Conservation (phyloP, 139 green algal genomes). For the Tetratostichococcus sp. region DNA sequence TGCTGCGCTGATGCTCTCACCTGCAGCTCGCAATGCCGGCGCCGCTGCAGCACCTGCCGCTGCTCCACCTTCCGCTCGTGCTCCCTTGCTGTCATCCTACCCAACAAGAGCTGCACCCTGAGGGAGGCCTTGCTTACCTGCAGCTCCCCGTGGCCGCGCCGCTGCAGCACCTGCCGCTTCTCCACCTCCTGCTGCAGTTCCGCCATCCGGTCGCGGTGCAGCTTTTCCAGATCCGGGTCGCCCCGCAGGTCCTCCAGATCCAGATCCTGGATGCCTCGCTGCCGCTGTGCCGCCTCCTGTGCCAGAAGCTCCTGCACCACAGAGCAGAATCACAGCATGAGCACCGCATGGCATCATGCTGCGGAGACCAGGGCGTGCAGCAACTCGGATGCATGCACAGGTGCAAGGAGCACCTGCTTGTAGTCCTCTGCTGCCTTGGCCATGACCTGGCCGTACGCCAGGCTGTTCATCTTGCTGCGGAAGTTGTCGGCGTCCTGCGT, state of each 20-base stretch:
- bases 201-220: constrained; percentile 68
- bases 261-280: constrained; percentile 23
- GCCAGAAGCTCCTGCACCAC: constrained; percentile 37
- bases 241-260: constrained; percentile 79
- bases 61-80: too few species aligned
- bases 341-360: too few species aligned
- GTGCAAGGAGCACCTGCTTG: too few species aligned
- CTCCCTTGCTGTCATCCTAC: too few species aligned
- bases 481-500: constrained; percentile 52
- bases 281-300: constrained; percentile 5
- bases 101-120: too few species aligned
- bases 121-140: constrained; percentile 2
- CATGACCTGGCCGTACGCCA: constrained; percentile 82
- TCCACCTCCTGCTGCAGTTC: constrained; percentile 76
- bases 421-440: constrained; percentile 79
- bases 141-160: constrained; percentile 75
- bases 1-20: too few species aligned
- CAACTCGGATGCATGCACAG: too few species aligned
- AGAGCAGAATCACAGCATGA: constrained; percentile 2
- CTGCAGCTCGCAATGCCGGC: too few species aligned
- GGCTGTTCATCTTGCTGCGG: constrained; percentile 64
- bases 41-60: too few species aligned
- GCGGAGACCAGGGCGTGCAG: too few species aligned
- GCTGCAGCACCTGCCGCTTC: constrained; percentile 64
- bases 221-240: constrained; percentile 55